A percentile compares a stretch with the other conserved stretches of the same genome.
Evolutionary conservation across 2,329 filamentous ascomycete species (phyloP).

Genomic region (Tolypocladium endophyticum): DNA sequence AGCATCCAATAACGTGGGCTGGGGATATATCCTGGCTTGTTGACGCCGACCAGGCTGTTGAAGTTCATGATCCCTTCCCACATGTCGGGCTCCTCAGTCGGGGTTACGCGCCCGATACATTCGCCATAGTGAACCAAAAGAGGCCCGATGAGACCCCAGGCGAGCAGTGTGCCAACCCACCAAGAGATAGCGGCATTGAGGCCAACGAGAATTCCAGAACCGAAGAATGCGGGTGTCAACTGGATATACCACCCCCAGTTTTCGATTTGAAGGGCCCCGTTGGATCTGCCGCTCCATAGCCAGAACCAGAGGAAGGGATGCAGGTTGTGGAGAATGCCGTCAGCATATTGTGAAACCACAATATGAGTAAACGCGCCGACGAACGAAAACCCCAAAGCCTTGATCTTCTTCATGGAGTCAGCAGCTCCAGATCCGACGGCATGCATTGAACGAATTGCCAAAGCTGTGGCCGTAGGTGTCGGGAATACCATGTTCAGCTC

Average conservation of each 20-base stretch:
- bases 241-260: conserved; percentile 54
- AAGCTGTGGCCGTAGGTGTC: conserved; percentile 46
- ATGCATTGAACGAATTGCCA: conserved; percentile 55
- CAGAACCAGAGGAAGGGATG: conserved; percentile 43
- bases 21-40: conserved; percentile 15
- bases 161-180: conserved; percentile 42
- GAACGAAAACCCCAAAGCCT: conserved; percentile 42
- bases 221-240: conserved; percentile 50
- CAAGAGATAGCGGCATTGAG: conserved; percentile 48
- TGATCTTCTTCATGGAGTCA: conserved; percentile 46
- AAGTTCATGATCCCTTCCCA: conserved; percentile 21
- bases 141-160: conserved; percentile 42
- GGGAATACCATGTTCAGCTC: conserved; percentile 51
- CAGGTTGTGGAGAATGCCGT: conserved; percentile 51
- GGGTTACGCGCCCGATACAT: conserved; percentile 30
- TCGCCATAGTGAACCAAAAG: conserved; percentile 38
- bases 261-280: conserved; percentile 39
- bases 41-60: conserved; percentile 18
- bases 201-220: conserved; percentile 38
- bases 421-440: conserved; percentile 37
- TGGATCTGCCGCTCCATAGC: conserved; percentile 29
- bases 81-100: conserved; percentile 10
- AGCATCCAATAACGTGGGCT: conserved; percentile 32
- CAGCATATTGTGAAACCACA: conserved; percentile 46
- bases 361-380: conserved; percentile 37